A percentile compares a stretch with the other conserved stretches of the same genome.
Evolutionary conservation across 768 basidiomycete species (phyloP).

Genomic region (Lactarius akahatsu): DNA sequence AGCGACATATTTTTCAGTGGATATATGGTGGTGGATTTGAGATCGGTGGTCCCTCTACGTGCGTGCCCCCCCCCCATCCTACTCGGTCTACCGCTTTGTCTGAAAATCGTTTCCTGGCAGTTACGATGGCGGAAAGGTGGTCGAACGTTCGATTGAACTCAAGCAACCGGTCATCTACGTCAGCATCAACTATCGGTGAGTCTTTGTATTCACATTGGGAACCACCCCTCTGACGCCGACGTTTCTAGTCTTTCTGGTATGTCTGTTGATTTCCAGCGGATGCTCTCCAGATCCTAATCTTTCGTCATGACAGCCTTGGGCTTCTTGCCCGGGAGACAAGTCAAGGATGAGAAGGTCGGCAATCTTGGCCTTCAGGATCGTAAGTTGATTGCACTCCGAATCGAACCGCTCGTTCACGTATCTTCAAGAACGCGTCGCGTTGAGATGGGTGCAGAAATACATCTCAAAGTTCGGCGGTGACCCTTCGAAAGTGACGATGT

Average conservation of each 20-base stretch:
- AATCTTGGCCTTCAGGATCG: conserved; percentile 71
- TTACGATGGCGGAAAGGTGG: conserved; percentile 31
- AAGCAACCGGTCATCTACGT: conserved; percentile 32
- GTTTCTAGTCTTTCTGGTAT: conserved; percentile 25
- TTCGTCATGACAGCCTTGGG: conserved; percentile 41
- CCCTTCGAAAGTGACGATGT: conserved; percentile 58
- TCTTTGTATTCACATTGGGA: neutral
- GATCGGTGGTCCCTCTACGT: conserved; percentile 22
- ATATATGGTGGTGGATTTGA: conserved; percentile 32
- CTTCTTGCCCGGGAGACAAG: conserved; percentile 52
- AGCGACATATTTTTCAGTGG: conserved; percentile 21
- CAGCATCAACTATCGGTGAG: conserved; percentile 34
- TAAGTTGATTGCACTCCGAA: conserved; percentile 34
- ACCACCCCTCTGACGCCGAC: neutral
- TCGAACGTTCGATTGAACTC: conserved; percentile 32
- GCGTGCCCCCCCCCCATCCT: neutral
- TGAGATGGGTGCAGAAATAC: conserved; percentile 67
- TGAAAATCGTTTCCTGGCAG: conserved; percentile 5
- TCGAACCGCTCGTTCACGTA: neutral
- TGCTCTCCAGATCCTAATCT: neutral
- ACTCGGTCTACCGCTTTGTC: neutral
- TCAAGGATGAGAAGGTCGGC: conserved; percentile 50
- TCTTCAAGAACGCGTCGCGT: conserved; percentile 49
- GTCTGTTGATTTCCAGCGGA: neutral
- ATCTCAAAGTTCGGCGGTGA: conserved; percentile 66